Evolutionary conservation across 2,329 filamentous ascomycete species (phyloP).

Genomic region (Sphaerulina musiva): DNA sequence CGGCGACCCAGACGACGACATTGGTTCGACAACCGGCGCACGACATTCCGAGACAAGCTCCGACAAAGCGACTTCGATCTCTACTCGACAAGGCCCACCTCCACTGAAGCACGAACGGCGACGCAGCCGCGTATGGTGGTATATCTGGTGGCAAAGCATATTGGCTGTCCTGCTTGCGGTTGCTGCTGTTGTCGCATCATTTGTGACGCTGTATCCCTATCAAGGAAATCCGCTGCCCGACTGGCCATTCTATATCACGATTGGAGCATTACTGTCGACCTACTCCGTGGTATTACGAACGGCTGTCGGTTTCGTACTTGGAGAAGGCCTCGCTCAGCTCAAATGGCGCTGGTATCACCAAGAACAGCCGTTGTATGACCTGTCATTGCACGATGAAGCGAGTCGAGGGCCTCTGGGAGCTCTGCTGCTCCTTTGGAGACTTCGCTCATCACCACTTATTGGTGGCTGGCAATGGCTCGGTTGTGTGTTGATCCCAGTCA

Average conservation of each 20-base stretch:
- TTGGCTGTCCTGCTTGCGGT: no score
- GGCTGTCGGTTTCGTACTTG: conserved; percentile 5
- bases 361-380: conserved; percentile 8
- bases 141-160: no score
- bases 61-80: no score
- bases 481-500: conserved; percentile 5
- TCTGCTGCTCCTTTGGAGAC: conserved; percentile 1
- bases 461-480: conserved; percentile 14
- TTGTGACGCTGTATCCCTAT: conserved; percentile 11
- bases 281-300: conserved; percentile 13
- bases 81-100: no score
- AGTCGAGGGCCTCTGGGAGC: conserved; percentile 10
- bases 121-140: no score
- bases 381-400: background rate
- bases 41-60: no score
- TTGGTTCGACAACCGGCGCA: no score
- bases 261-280: conserved; percentile 8
- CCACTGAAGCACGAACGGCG: no score
- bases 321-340: conserved; percentile 9
- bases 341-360: conserved; percentile 15
- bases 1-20: no score
- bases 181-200: conserved; percentile 4
- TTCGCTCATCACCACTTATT: background rate
- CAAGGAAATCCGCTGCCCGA: conserved; percentile 10
- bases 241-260: conserved; percentile 11